These are phyloP conservation scores for Quercus gilva DNA, from an alignment of 306 rosid genomes.

Conservation along the genomic window DNA sequence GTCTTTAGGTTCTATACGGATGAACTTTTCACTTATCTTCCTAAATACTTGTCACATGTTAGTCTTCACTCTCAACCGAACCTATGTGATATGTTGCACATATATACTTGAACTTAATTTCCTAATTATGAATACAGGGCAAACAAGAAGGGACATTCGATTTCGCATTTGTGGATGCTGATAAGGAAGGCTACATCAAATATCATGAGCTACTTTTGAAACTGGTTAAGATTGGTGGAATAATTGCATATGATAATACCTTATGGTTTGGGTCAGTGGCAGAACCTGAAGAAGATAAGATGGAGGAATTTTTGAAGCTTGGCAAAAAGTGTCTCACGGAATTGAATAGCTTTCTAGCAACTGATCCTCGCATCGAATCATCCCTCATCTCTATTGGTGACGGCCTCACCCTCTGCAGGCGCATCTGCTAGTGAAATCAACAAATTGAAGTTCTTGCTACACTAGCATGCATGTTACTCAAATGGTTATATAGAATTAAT, in stretches of 20 bases:
- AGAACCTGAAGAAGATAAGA: constrained; percentile 14
- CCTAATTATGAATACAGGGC: constrained; percentile 15
- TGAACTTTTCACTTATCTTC: too few relatives aligned
- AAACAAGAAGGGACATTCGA: constrained; percentile 50
- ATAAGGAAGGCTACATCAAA: constrained; percentile 28
- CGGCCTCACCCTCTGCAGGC: constrained; percentile 49
- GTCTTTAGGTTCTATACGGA: too few relatives aligned
- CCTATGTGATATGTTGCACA: too few relatives aligned
- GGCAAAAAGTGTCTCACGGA: constrained; percentile 10
- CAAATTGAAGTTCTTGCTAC: too few relatives aligned
- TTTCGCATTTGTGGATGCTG: constrained; percentile 60
- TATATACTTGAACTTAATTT: too few relatives aligned
- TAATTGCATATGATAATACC: constrained; percentile 61
- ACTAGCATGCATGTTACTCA: too few relatives aligned
- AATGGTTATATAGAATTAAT: too few relatives aligned
- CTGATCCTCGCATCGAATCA: constrained; percentile 43
- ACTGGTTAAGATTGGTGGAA: constrained; percentile 54
- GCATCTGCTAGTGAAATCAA: constrained; percentile 9
- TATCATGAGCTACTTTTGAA: constrained; percentile 51
- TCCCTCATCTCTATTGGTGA: constrained; percentile 43
- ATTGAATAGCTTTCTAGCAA: constrained; percentile 34
- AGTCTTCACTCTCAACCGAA: too few relatives aligned
- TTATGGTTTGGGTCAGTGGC: constrained; percentile 55
- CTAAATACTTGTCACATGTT: too few relatives aligned
- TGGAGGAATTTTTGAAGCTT: background rate